These are phyloP conservation scores for Boletus huronensis DNA, from an alignment of 768 basidiomycete species.

Conservation along the genomic window DNA sequence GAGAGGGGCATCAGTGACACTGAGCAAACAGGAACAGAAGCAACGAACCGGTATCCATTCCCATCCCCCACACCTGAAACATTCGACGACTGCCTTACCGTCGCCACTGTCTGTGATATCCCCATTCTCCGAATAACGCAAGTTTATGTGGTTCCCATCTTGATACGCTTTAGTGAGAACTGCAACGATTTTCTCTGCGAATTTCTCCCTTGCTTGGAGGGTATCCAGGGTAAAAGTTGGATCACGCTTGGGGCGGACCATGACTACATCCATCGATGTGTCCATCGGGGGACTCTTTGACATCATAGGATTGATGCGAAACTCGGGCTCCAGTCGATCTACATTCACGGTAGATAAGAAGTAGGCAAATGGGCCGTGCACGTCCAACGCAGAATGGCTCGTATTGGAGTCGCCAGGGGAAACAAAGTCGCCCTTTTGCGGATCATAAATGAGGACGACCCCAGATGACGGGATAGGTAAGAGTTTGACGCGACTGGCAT, in stretches of 20 bases:
- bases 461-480: constrained; percentile 40
- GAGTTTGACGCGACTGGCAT: constrained; percentile 55
- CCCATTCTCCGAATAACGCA: constrained; percentile 52
- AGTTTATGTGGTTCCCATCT: constrained; percentile 64
- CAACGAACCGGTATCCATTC: constrained; percentile 78
- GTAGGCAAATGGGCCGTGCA: constrained; percentile 82
- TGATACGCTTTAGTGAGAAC: constrained; percentile 71
- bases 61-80: constrained; percentile 75
- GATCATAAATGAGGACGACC: constrained; percentile 61
- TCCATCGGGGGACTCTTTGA: constrained; percentile 42
- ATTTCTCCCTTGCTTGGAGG: constrained; percentile 42
- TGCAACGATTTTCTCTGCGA: constrained; percentile 49
- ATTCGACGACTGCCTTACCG: constrained; percentile 66
- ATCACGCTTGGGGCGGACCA: constrained; percentile 70
- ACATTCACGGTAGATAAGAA: constrained; percentile 81
- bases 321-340: constrained; percentile 80
- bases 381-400: constrained; percentile 37
- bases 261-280: constrained; percentile 65
- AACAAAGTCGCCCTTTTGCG: constrained; percentile 45
- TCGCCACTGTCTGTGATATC: constrained; percentile 38
- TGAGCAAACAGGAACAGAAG: neutral
- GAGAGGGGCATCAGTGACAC: constrained; percentile 6
- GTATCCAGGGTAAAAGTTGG: constrained; percentile 43
- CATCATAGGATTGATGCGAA: constrained; percentile 70
- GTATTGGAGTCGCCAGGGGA: constrained; percentile 35